These are phyloP conservation scores for Exutisphaerella laricina DNA, from an alignment of 2,329 filamentous ascomycete species.

Conservation along the genomic window DNA sequence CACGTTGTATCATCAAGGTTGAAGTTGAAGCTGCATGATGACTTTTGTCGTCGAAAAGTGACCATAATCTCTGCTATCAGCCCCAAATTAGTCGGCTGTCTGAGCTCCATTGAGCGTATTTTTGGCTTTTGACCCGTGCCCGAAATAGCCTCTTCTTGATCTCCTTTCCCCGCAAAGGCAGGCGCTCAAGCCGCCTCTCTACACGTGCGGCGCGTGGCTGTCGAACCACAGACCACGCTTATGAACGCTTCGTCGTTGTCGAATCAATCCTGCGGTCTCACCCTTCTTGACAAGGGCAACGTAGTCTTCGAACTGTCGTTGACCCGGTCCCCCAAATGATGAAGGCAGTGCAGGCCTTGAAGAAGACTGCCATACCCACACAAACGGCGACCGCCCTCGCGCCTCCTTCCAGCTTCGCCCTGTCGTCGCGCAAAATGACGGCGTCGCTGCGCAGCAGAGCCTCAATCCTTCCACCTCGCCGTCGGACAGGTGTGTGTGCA, in stretches of 20 bases:
- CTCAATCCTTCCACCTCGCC: slow-evolving; percentile 3
- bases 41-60: neutral
- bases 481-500: slow-evolving; percentile 1
- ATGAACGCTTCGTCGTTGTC: slow-evolving; percentile 6
- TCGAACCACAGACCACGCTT: neutral
- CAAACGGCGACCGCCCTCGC: neutral
- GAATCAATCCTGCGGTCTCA: slow-evolving; percentile 19
- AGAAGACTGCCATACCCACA: neutral
- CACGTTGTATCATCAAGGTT: slow-evolving; percentile 10
- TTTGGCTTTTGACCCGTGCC: slow-evolving; percentile 3
- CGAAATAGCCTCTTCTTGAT: slow-evolving; percentile 14
- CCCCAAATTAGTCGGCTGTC: slow-evolving; percentile 5
- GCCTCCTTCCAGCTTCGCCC: slow-evolving; percentile 3
- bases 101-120: slow-evolving; percentile 6
- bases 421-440: neutral
- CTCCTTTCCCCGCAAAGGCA: slow-evolving; percentile 8
- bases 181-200: slow-evolving; percentile 5
- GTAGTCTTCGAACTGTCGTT: neutral
- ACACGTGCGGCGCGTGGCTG: slow-evolving; percentile 2
- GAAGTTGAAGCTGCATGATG: neutral
- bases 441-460: slow-evolving; percentile 5
- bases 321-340: neutral
- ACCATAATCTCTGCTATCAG: slow-evolving; percentile 2
- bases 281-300: neutral
- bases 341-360: neutral